Percentiles rank a stretch among this genome's conserved stretches.
Conservation (phyloP, 208 protist genomes). For the Angomonas deanei region DNA sequence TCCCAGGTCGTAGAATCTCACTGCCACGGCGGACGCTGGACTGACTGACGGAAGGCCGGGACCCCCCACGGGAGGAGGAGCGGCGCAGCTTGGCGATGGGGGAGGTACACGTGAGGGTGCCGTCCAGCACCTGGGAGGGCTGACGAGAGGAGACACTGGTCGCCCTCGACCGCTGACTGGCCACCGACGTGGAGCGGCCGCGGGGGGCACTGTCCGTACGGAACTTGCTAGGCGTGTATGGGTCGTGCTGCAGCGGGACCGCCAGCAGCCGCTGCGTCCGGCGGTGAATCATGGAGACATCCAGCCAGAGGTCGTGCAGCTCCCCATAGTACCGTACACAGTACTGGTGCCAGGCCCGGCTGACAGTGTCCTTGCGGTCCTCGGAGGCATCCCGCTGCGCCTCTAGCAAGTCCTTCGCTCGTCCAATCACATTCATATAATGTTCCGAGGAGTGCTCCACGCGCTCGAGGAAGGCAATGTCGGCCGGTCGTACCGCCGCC, state of each 20-base stretch:
- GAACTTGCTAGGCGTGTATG: neutral
- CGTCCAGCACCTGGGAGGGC: neutral
- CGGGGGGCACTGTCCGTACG: neutral
- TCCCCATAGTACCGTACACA: neutral
- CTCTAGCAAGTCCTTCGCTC: conserved; percentile 1
- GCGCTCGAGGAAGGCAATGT: neutral
- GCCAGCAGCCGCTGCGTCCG: neutral
- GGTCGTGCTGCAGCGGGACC: neutral
- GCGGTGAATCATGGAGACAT: neutral
- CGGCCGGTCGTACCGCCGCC: neutral
- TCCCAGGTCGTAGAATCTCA: neutral
- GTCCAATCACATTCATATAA: neutral
- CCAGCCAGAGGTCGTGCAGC: neutral
- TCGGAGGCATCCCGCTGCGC: conserved; percentile 8
- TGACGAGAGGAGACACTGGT: neutral
- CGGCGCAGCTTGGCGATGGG: neutral
- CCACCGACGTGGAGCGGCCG: neutral
- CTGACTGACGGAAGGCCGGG: neutral
- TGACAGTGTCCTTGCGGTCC: neutral
- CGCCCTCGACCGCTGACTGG: neutral
- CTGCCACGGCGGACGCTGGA: neutral
- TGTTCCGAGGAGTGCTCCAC: neutral
- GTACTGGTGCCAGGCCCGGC: conserved; percentile 4
- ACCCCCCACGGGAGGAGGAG: neutral
- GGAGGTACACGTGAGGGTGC: neutral